Percentiles rank a stretch among this genome's conserved stretches.
Conservation (phyloP, 2,329 filamentous ascomycete genomes). For the Exserohilum turcica region DNA sequence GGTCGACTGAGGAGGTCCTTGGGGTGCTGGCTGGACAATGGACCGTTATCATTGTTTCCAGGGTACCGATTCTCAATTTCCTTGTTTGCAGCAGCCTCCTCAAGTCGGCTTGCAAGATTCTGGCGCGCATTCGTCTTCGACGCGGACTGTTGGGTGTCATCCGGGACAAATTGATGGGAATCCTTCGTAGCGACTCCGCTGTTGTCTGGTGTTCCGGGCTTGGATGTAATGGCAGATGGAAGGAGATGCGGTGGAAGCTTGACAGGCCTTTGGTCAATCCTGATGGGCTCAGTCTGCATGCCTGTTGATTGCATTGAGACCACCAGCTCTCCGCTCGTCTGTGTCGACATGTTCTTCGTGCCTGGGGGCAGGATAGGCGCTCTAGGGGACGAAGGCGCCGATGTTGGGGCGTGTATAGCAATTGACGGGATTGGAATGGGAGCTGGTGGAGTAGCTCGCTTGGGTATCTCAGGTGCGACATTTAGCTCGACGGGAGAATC, state of each 20-base stretch:
- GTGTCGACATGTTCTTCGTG: constrained; percentile 80
- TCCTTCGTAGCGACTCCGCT: constrained; percentile 21
- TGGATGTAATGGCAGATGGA: constrained; percentile 72
- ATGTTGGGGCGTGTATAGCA: constrained; percentile 85
- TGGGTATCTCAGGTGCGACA: constrained; percentile 26
- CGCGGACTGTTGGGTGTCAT: constrained; percentile 17
- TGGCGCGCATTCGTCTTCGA: constrained; percentile 32
- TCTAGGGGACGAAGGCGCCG: constrained; percentile 75
- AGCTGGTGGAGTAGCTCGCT: constrained; percentile 44
- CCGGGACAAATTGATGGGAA: constrained; percentile 17
- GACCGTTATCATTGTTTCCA: constrained; percentile 80
- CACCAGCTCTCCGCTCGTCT: constrained; percentile 66
- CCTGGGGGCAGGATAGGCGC: constrained; percentile 79
- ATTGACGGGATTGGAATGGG: constrained; percentile 75
- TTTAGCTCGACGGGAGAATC: constrained; percentile 38
- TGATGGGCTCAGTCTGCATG: constrained; percentile 90
- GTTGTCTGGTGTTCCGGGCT: constrained; percentile 49
- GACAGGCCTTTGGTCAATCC: constrained; percentile 76
- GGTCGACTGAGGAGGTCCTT: constrained; percentile 67
- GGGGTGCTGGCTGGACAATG: constrained; percentile 64
- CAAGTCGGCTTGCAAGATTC: constrained; percentile 37
- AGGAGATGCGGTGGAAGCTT: constrained; percentile 78
- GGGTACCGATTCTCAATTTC: constrained; percentile 69
- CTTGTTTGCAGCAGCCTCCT: constrained; percentile 33
- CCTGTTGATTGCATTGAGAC: constrained; percentile 59